These are phyloP conservation scores for Tulasnella sp. DNA, from an alignment of 768 basidiomycete genomes.

Conservation along the genomic window DNA sequence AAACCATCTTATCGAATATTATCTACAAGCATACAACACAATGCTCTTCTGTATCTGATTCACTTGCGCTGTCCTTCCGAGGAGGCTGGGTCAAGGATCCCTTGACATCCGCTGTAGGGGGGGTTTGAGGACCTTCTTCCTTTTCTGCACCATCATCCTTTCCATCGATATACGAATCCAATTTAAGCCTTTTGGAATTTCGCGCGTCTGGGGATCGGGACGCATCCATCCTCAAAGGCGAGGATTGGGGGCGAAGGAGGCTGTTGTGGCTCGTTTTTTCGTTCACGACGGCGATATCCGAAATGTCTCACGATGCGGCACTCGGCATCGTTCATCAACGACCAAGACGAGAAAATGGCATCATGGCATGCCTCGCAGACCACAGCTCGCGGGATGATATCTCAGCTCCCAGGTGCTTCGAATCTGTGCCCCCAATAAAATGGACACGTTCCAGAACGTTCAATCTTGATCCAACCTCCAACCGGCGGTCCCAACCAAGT, in stretches of 20 bases:
- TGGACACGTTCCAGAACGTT: not conserved
- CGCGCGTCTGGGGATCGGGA: not conserved
- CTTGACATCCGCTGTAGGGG: not conserved
- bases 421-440: no score
- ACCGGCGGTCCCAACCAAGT: not conserved
- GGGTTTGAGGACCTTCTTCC: not conserved
- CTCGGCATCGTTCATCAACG: no score
- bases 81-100: not conserved
- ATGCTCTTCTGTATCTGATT: slow-evolving; percentile 45
- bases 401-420: no score
- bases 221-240: not conserved
- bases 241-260: not conserved
- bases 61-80: slow-evolving; percentile 21
- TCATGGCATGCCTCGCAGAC: no score
- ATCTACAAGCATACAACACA: slow-evolving; percentile 84
- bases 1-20: slow-evolving; percentile 66
- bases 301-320: not conserved
- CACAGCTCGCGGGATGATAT: no score
- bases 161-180: not conserved
- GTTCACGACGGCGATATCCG: not conserved
- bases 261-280: not conserved
- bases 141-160: not conserved
- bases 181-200: not conserved
- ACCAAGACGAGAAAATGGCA: no score
- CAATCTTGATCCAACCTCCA: not conserved